Conservation (phyloP, 2,329 filamentous ascomycete genomes). For the Aureobasidium sp. region DNA sequence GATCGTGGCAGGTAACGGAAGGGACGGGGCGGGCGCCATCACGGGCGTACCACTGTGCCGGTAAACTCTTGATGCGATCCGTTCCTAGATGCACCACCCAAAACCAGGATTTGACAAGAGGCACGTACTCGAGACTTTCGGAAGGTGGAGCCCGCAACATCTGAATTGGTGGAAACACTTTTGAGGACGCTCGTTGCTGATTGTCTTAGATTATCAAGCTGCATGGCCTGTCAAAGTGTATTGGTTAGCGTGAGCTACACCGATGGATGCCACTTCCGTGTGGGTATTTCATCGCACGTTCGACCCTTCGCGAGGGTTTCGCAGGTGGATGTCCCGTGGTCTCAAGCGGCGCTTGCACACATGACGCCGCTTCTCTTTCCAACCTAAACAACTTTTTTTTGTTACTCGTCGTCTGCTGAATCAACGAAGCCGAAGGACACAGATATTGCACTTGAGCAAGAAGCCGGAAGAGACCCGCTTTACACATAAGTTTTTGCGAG, state of each 20-base stretch:
- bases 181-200: not conserved
- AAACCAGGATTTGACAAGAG: slow-evolving; percentile 8
- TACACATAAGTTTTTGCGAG: not conserved
- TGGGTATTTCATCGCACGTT: slow-evolving; percentile 10
- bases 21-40: not conserved
- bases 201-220: slow-evolving; percentile 2
- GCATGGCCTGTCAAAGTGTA: slow-evolving; percentile 6
- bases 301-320: not conserved
- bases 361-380: not conserved
- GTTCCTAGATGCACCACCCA: slow-evolving; percentile 11
- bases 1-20: slow-evolving; percentile 10
- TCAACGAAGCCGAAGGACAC: not conserved
- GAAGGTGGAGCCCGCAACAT: not conserved
- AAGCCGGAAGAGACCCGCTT: slow-evolving; percentile 6
- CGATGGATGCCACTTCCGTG: not conserved
- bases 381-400: not conserved
- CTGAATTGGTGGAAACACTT: not conserved
- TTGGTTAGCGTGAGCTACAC: slow-evolving; percentile 11
- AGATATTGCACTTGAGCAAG: slow-evolving; percentile 10
- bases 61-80: not conserved
- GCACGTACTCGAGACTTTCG: not conserved
- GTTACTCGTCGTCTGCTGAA: slow-evolving; percentile 13
- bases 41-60: slow-evolving; percentile 5
- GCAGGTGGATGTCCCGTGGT: too few species aligned
- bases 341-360: slow-evolving; percentile 11